Evolutionary conservation across 176 grass and related monocot species (phyloP).

Genomic region (Stipa capillata): DNA sequence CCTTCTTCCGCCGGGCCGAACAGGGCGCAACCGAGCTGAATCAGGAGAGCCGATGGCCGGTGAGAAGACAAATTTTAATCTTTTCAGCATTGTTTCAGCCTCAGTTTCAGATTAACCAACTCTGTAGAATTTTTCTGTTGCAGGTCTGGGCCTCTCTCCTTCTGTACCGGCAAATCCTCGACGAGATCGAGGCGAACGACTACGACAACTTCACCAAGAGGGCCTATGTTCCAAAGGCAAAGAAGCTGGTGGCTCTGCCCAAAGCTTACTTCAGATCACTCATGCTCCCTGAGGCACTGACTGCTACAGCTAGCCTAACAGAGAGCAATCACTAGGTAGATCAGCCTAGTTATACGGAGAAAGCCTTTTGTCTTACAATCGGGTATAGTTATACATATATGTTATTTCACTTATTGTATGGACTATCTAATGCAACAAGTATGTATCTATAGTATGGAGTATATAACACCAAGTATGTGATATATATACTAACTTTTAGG

Average conservation of each 20-base stretch:
- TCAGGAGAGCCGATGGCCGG: conserved; percentile 91
- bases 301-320: conserved; percentile 3
- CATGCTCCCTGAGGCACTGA: conserved; percentile 15
- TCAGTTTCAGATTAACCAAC: neutral
- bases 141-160: conserved; percentile 97
- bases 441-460: too few relatives aligned
- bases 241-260: conserved; percentile 77
- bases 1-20: conserved; percentile 69
- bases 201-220: conserved; percentile 85
- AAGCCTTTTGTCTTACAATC: too few relatives aligned
- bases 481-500: too few relatives aligned
- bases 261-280: conserved; percentile 73
- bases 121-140: neutral
- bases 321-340: neutral
- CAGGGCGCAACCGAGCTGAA: conserved; percentile 68
- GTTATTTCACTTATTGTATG: too few relatives aligned
- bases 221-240: conserved; percentile 82
- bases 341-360: too few relatives aligned
- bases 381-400: too few relatives aligned
- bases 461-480: too few relatives aligned
- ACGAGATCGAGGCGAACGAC: conserved; percentile 91
- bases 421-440: too few relatives aligned
- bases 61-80: conserved; percentile 4
- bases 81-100: neutral
- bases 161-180: conserved; percentile 83